A percentile compares a stretch with the other conserved stretches of the same genome.
These are phyloP conservation scores for Saturnispora dispora DNA, from an alignment of 805 yeast genomes.

Conservation along the genomic window DNA sequence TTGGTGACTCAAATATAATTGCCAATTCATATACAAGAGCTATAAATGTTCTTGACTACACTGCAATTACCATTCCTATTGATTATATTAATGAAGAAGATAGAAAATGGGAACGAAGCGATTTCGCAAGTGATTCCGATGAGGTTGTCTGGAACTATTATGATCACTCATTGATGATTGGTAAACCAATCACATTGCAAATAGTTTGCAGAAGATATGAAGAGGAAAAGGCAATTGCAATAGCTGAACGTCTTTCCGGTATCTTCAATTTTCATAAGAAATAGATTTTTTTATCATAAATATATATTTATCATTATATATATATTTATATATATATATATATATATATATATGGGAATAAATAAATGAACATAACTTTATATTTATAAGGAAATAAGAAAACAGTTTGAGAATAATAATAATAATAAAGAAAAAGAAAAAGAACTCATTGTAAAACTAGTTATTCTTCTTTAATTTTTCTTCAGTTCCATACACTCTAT, in stretches of 20 bases:
- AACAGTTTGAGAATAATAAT: background rate
- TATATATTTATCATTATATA: background rate
- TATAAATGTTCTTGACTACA: slow-evolving; percentile 46
- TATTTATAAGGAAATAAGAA: background rate
- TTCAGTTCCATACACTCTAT: slow-evolving; percentile 51
- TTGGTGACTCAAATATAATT: slow-evolving; percentile 32
- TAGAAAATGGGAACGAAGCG: slow-evolving; percentile 29
- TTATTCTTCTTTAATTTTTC: slow-evolving; percentile 1
- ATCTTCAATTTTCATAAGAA: background rate
- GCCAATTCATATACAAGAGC: slow-evolving; percentile 46
- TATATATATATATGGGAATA: background rate
- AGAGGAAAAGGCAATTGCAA: slow-evolving; percentile 46
- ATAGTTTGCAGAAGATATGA: slow-evolving; percentile 44
- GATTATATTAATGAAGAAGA: slow-evolving; percentile 30
- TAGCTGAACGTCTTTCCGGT: slow-evolving; percentile 18
- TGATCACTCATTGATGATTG: slow-evolving; percentile 31
- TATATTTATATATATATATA: background rate
- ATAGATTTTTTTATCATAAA: background rate
- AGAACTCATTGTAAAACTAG: background rate
- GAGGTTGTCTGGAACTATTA: slow-evolving; percentile 30
- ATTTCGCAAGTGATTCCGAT: slow-evolving; percentile 30
- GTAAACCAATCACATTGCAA: slow-evolving; percentile 50
- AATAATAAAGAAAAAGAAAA: background rate
- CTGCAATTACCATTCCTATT: slow-evolving; percentile 36
- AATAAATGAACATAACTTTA: background rate